These are phyloP conservation scores for Trypanosoma cruzi DNA, from an alignment of 208 protist species.

Conservation along the genomic window DNA sequence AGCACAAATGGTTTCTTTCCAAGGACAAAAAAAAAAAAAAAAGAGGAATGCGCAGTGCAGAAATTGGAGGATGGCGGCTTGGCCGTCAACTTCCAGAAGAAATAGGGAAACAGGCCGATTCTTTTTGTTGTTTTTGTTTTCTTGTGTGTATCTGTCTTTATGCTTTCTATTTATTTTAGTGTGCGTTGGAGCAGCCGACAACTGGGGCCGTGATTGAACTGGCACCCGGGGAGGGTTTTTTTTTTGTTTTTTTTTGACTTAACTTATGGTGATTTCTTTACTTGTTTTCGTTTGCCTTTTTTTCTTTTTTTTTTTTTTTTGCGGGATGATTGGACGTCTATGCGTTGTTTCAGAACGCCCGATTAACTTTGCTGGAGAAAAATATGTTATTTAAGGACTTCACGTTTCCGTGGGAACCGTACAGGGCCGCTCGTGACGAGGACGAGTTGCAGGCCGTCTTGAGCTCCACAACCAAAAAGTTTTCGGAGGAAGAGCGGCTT, in stretches of 20 bases:
- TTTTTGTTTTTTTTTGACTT: not conserved
- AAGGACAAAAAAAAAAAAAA: no score
- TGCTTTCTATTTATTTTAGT: not conserved
- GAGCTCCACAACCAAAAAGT: conserved; percentile 5
- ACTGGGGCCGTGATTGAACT: not conserved
- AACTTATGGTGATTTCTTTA: no score
- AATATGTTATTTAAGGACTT: conserved; percentile 51
- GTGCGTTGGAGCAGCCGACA: not conserved
- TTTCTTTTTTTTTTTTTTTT: not conserved
- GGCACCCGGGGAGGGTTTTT: not conserved
- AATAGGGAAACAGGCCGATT: not conserved
- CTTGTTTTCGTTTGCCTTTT: not conserved
- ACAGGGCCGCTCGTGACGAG: conserved; percentile 27
- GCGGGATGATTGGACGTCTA: no score
- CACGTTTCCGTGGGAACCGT: conserved; percentile 59
- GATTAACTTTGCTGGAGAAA: no score
- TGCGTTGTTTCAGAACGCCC: no score
- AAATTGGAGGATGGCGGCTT: not conserved
- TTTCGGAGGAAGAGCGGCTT: conserved; percentile 21
- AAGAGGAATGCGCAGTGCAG: no score
- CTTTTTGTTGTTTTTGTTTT: not conserved
- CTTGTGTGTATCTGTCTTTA: not conserved
- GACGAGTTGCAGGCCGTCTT: conserved; percentile 4
- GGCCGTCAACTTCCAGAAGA: not conserved
- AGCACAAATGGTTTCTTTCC: not conserved